Conservation (phyloP, 179 eudicot species). For the Actinidia chinensis region DNA sequence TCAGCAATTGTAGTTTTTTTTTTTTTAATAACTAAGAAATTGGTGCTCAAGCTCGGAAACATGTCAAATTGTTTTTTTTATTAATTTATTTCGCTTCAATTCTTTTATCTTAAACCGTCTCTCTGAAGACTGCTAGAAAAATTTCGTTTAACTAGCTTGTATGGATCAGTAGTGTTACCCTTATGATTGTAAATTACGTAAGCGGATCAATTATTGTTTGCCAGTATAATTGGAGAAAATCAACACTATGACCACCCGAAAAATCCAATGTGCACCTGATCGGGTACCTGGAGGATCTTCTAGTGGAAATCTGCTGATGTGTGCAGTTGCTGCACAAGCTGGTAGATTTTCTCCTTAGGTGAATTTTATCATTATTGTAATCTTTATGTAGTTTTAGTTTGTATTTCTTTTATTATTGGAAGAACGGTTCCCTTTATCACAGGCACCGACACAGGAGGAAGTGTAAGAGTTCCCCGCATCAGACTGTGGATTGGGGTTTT, state of each 20-base stretch:
- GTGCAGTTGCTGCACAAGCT: conserved; percentile 78
- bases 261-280: conserved; percentile 76
- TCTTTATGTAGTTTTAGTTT: not conserved
- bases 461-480: conserved; percentile 94
- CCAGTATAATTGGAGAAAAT: conserved; percentile 88
- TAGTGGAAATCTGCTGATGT: conserved; percentile 95
- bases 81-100: too few relatives aligned
- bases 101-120: too few relatives aligned
- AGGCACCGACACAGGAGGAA: conserved; percentile 99
- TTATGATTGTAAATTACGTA: not conserved
- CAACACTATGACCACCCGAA: conserved; percentile 80
- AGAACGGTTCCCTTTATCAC: not conserved
- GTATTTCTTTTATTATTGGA: conserved; percentile 3
- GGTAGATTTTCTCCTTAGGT: conserved; percentile 83
- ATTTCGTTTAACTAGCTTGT: too few relatives aligned
- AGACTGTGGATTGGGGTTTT: conserved; percentile 80
- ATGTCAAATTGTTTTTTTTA: too few relatives aligned
- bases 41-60: too few relatives aligned
- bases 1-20: too few relatives aligned
- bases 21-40: too few relatives aligned
- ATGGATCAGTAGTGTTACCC: not conserved
- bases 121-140: too few relatives aligned
- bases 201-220: not conserved
- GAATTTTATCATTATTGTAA: conserved; percentile 10
- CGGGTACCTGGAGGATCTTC: conserved; percentile 96